These are phyloP conservation scores for Colletotrichum abscissum DNA, from an alignment of 2,329 filamentous ascomycete genomes.

Conservation along the genomic window DNA sequence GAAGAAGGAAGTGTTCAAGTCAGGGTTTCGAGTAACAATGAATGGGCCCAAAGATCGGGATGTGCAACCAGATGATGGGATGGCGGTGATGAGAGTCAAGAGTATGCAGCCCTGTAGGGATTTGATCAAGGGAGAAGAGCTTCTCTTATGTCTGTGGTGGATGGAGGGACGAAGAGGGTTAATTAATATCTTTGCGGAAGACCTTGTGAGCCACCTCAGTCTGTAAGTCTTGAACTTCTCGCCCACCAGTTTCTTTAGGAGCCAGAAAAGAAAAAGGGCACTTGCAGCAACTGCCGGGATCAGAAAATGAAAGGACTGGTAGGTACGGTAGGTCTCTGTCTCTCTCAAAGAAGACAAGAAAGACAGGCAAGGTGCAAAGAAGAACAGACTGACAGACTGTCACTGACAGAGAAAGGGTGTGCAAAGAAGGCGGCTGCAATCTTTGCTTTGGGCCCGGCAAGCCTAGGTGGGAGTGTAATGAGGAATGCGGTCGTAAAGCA, in stretches of 20 bases:
- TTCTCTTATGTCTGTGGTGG: slow-evolving; percentile 26
- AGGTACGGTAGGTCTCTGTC: neutral
- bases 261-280: slow-evolving; percentile 7
- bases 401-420: slow-evolving; percentile 19
- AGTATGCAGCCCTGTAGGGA: slow-evolving; percentile 14
- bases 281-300: slow-evolving; percentile 31
- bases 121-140: slow-evolving; percentile 22
- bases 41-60: slow-evolving; percentile 6
- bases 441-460: neutral
- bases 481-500: slow-evolving; percentile 27
- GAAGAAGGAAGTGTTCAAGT: neutral
- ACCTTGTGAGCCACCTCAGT: neutral
- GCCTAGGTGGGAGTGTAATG: neutral
- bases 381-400: slow-evolving; percentile 8
- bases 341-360: slow-evolving; percentile 26
- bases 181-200: slow-evolving; percentile 2
- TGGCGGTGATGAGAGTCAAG: slow-evolving; percentile 10
- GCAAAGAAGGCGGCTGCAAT: neutral
- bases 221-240: slow-evolving; percentile 2
- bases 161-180: neutral
- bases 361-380: slow-evolving; percentile 20
- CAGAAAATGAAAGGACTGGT: slow-evolving; percentile 33
- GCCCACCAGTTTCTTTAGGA: neutral
- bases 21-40: slow-evolving; percentile 4
- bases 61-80: slow-evolving; percentile 21